Conservation (phyloP, 192 early-diverging fungal genomes). For the Podila epigama region DNA sequence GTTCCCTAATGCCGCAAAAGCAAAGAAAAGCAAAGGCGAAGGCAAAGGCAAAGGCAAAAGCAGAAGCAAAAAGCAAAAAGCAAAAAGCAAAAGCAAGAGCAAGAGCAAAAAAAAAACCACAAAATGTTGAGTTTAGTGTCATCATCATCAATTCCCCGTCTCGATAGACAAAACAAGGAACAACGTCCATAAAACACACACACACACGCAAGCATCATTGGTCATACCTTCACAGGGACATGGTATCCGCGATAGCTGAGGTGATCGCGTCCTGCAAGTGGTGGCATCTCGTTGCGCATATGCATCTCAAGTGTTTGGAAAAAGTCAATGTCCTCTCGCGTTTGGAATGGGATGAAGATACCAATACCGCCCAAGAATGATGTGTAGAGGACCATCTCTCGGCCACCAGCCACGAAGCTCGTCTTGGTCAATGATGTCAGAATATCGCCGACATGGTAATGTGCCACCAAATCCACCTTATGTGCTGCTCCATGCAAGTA, state of each 20-base stretch:
- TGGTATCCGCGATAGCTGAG: conserved; percentile 82
- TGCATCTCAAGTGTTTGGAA: conserved; percentile 92
- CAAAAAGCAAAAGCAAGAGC: neutral
- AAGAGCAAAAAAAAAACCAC: neutral
- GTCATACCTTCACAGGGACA: conserved; percentile 73
- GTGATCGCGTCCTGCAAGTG: conserved; percentile 90
- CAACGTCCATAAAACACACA: too few relatives aligned
- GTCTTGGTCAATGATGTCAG: conserved; percentile 82
- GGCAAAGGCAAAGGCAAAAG: neutral
- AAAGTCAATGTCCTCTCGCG: conserved; percentile 92
- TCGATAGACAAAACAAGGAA: too few relatives aligned
- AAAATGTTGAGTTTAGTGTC: too few relatives aligned
- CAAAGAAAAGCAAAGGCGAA: neutral
- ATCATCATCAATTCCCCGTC: too few relatives aligned
- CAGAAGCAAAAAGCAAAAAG: neutral
- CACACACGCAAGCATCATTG: neutral
- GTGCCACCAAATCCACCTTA: conserved; percentile 76
- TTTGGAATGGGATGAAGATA: conserved; percentile 84
- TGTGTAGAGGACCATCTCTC: conserved; percentile 90
- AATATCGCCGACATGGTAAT: conserved; percentile 90
- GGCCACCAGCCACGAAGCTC: conserved; percentile 81
- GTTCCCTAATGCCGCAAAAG: conserved; percentile 30
- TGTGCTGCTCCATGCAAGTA: conserved; percentile 86
- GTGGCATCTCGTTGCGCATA: conserved; percentile 77
- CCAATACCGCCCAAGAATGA: conserved; percentile 87